Conservation (phyloP, 2,329 filamentous ascomycete genomes). For the Fusarium xylarioides region DNA sequence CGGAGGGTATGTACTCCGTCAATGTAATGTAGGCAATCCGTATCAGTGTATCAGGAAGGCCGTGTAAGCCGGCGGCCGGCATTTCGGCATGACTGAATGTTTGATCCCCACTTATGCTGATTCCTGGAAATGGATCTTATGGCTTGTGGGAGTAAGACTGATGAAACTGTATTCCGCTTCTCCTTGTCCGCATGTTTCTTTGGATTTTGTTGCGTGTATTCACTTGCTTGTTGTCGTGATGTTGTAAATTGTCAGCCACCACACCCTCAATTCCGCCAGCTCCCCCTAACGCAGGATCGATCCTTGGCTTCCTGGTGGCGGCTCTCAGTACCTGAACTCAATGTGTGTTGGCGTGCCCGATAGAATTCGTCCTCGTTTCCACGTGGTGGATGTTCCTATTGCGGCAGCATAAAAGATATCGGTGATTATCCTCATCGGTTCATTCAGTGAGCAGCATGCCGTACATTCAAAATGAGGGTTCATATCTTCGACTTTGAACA, state of each 20-base stretch:
- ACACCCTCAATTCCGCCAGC: not conserved
- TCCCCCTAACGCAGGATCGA: not conserved
- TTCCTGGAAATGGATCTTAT: not conserved
- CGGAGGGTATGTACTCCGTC: not conserved
- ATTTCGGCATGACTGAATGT: not conserved
- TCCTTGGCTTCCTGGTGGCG: not conserved
- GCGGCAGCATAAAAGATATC: not conserved
- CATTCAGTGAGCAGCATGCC: not conserved
- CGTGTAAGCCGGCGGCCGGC: not conserved
- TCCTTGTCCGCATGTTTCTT: not conserved
- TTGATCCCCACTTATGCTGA: not conserved
- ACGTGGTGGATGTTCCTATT: not conserved
- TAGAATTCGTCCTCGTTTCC: not conserved
- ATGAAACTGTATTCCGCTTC: not conserved
- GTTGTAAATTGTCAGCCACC: not conserved
- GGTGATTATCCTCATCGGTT: not conserved
- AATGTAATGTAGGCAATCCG: not conserved
- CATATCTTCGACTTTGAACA: not conserved
- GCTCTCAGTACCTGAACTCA: not conserved
- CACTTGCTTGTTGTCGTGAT: not conserved
- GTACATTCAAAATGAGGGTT: conserved; percentile 7
- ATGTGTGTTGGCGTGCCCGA: not conserved
- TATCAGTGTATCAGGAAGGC: not conserved
- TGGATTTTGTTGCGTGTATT: not conserved
- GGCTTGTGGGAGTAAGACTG: not conserved